A percentile compares a stretch with the other conserved stretches of the same genome.
These are phyloP conservation scores for Rutstroemia sp. DNA, from an alignment of 2,329 filamentous ascomycete species.

Conservation along the genomic window DNA sequence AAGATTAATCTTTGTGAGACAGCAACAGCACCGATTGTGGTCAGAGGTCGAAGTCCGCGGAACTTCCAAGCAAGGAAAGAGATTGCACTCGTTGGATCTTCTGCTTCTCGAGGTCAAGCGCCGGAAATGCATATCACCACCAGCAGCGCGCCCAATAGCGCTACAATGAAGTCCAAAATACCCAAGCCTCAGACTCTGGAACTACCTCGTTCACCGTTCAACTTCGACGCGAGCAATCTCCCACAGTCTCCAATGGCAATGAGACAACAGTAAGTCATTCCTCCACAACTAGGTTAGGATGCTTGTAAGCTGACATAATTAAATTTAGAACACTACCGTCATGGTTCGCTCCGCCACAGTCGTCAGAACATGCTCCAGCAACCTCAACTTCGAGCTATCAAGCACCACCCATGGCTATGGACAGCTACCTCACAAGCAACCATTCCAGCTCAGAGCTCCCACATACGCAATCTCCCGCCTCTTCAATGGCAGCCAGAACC, in stretches of 20 bases:
- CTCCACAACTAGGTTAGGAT: not conserved
- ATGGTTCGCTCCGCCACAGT: conserved; percentile 21
- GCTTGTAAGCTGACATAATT: conserved; percentile 3
- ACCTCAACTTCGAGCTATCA: conserved; percentile 23
- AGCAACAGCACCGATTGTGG: conserved; percentile 84
- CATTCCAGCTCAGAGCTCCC: conserved; percentile 18
- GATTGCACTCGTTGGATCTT: conserved; percentile 56
- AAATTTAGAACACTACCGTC: conserved; percentile 13
- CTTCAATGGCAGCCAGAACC: conserved; percentile 11
- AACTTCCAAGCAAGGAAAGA: conserved; percentile 96
- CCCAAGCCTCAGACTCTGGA: conserved; percentile 23
- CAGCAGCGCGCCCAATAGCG: conserved; percentile 16
- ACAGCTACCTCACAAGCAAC: conserved; percentile 24
- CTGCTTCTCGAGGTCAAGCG: conserved; percentile 28
- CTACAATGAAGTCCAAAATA: conserved; percentile 18
- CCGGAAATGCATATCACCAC: conserved; percentile 27
- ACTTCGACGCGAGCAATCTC: conserved; percentile 27
- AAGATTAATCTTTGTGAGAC: conserved; percentile 79
- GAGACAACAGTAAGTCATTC: conserved; percentile 25
- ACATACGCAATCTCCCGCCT: conserved; percentile 14
- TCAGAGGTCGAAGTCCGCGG: conserved; percentile 82
- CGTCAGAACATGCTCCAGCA: conserved; percentile 22
- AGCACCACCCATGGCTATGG: conserved; percentile 15
- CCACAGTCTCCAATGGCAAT: conserved; percentile 25
- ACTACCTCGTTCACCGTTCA: conserved; percentile 27